These are phyloP conservation scores for Posidonia australis DNA, from an alignment of 106 monocot species.

Conservation along the genomic window DNA sequence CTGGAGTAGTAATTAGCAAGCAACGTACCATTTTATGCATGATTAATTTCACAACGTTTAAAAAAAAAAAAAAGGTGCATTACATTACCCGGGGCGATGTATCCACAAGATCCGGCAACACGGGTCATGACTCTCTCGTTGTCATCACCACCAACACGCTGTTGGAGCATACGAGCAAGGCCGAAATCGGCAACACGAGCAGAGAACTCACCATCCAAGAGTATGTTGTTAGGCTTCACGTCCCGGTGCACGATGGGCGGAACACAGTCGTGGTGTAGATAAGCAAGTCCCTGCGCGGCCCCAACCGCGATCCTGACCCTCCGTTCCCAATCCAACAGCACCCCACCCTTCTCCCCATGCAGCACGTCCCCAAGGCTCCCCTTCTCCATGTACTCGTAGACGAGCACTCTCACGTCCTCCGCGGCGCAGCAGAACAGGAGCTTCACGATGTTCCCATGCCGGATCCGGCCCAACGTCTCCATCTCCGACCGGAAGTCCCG, in stretches of 20 bases:
- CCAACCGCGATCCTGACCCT: constrained; percentile 37
- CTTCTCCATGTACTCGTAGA: constrained; percentile 63
- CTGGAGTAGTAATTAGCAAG: too few relatives aligned
- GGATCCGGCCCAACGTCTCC: constrained; percentile 37
- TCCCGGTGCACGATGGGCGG: constrained; percentile 43
- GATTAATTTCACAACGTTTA: too few relatives aligned
- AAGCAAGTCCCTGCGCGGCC: constrained; percentile 42
- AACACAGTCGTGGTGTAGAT: constrained; percentile 52
- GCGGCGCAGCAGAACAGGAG: constrained; percentile 54
- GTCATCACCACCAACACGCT: not conserved
- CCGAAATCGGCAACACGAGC: constrained; percentile 49
- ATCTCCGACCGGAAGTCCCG: constrained; percentile 36
- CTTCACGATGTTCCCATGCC: constrained; percentile 58
- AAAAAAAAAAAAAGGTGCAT: too few relatives aligned
- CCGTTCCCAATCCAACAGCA: constrained; percentile 35
- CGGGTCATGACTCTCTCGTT: constrained; percentile 10
- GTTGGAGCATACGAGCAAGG: constrained; percentile 18
- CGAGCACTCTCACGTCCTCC: constrained; percentile 30
- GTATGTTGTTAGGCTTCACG: constrained; percentile 44
- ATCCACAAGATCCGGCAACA: constrained; percentile 45
- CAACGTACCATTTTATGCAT: too few relatives aligned
- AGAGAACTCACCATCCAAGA: constrained; percentile 34
- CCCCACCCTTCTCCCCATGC: constrained; percentile 27
- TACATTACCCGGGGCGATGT: constrained; percentile 63
- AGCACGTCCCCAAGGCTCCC: constrained; percentile 31